phyloP scores from a whole-genome alignment of 768 basidiomycete genomes.

The Podaxis rugospora region DNA sequence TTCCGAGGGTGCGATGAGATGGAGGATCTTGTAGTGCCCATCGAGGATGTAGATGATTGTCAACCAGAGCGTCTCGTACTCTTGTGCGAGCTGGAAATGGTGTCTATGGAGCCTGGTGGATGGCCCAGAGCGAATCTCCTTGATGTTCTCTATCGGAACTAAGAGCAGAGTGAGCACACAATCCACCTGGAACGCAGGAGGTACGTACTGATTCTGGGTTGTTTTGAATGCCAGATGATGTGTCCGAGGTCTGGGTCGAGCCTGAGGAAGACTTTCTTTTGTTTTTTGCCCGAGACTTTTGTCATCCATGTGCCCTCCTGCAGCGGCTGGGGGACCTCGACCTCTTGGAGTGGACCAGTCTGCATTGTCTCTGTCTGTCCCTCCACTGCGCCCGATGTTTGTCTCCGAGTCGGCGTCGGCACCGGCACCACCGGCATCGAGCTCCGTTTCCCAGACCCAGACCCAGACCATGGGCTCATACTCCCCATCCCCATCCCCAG shows the following conservation, averaged over 20 bases:
- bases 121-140: conserved; percentile 77
- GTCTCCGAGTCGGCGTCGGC: not conserved
- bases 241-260: conserved; percentile 80
- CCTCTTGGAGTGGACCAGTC: conserved; percentile 8
- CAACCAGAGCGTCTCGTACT: conserved; percentile 78
- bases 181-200: not conserved
- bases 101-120: conserved; percentile 75
- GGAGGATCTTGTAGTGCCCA: conserved; percentile 78
- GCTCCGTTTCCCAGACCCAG: not conserved
- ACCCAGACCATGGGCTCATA: not conserved
- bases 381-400: not conserved
- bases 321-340: conserved; percentile 52
- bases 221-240: conserved; percentile 75
- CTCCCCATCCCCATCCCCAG: not conserved
- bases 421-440: not conserved
- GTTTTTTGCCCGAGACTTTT: conserved; percentile 77
- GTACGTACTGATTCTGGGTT: conserved; percentile 55
- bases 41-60: conserved; percentile 82
- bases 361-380: not conserved
- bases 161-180: not conserved
- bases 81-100: conserved; percentile 63
- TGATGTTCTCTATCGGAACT: conserved; percentile 89
- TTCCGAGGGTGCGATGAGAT: conserved; percentile 70
- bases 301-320: conserved; percentile 70
- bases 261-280: conserved; percentile 65